phyloP scores from a whole-genome alignment of 169 alveolate genomes.

The Besnoitia besnoiti region DNA sequence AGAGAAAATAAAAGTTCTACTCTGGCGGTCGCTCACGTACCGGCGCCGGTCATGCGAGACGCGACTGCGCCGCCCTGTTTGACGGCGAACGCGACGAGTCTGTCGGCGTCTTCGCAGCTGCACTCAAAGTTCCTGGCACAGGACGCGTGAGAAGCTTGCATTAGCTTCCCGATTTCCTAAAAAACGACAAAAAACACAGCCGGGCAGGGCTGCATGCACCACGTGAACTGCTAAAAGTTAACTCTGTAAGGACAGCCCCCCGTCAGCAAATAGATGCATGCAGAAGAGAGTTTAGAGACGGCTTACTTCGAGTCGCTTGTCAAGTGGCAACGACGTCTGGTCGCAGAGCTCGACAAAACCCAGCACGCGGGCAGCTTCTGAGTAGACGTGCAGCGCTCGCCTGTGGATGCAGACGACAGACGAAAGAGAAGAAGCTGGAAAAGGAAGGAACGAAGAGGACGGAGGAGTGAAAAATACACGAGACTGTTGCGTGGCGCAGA shows the following conservation, averaged over 20 bases:
- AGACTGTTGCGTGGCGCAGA: background rate
- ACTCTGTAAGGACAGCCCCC: too few species aligned
- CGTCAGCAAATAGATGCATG: too few species aligned
- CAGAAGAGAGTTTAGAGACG: background rate
- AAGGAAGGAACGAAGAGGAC: background rate
- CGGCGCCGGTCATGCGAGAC: conserved; percentile 11
- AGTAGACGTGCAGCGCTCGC: background rate
- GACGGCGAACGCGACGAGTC: background rate
- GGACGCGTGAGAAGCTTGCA: background rate
- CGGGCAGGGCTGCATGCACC: too few species aligned
- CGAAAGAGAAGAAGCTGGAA: background rate
- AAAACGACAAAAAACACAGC: background rate
- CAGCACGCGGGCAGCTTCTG: background rate
- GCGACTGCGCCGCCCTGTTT: background rate
- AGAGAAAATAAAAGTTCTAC: too few species aligned
- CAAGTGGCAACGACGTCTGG: background rate
- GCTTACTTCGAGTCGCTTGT: background rate
- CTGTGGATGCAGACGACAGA: too few species aligned
- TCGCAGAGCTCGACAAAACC: background rate
- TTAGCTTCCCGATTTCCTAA: background rate
- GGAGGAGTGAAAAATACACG: background rate
- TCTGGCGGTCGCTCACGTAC: too few species aligned
- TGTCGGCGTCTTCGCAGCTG: conserved; percentile 4
- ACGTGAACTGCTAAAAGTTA: too few species aligned
- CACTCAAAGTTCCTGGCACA: background rate